Conservation (phyloP, 2,329 filamentous ascomycete species). For the Pseudogymnoascus sp. region DNA sequence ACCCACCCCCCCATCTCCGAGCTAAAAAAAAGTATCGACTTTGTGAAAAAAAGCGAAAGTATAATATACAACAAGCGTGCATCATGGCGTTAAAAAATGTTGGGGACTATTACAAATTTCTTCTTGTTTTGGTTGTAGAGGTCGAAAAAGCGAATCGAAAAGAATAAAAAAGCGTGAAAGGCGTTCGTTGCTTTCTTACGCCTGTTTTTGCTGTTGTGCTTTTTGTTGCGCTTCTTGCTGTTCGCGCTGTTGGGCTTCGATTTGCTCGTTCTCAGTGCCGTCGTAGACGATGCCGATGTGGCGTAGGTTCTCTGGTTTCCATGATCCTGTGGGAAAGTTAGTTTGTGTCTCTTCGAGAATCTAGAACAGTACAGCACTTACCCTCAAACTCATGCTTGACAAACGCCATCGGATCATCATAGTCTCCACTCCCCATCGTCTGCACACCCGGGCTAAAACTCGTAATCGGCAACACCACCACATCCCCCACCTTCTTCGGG, state of each 20-base stretch:
- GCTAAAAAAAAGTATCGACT: not conserved
- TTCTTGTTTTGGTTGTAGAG: not conserved
- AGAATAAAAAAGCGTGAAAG: not conserved
- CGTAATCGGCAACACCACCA: constrained; percentile 89
- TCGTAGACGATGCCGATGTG: constrained; percentile 48
- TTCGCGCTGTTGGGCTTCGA: not conserved
- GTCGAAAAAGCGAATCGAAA: not conserved
- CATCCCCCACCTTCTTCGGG: constrained; percentile 84
- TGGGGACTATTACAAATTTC: not conserved
- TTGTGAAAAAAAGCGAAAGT: not conserved
- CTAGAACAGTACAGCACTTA: constrained; percentile 35
- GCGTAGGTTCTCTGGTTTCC: constrained; percentile 65
- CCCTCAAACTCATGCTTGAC: constrained; percentile 96
- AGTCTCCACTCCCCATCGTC: constrained; percentile 84
- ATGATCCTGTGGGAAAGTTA: constrained; percentile 47
- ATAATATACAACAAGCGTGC: not conserved
- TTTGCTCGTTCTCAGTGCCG: constrained; percentile 19
- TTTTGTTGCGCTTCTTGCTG: not conserved
- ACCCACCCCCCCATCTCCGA: not conserved
- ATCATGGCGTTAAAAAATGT: not conserved
- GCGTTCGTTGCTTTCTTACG: not conserved
- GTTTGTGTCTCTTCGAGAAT: not conserved
- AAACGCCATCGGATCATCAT: constrained; percentile 91
- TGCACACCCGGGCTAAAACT: constrained; percentile 92
- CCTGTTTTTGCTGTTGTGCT: not conserved